Evolutionary conservation across 2,329 filamentous ascomycete species (phyloP).

Genomic region (Colletotrichum sp.): DNA sequence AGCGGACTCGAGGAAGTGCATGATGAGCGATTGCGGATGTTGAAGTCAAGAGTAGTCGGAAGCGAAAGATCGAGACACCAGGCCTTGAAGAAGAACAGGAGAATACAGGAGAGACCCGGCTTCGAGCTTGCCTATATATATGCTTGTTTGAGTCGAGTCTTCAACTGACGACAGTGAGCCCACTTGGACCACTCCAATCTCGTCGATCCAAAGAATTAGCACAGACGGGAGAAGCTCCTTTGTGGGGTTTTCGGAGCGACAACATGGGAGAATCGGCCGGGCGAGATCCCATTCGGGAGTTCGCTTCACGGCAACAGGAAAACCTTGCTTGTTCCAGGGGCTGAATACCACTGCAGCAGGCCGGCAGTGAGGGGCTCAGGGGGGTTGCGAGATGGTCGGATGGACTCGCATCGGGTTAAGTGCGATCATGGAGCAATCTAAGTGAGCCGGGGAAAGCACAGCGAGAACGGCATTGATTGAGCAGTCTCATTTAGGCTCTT

Average conservation of each 20-base stretch:
- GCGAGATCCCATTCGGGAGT: not conserved
- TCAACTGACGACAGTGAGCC: not conserved
- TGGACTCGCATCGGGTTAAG: not conserved
- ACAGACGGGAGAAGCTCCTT: not conserved
- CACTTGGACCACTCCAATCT: conserved; percentile 15
- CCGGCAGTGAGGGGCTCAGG: conserved; percentile 1
- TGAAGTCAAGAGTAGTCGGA: not conserved
- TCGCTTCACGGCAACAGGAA: not conserved
- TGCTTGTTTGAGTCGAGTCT: not conserved
- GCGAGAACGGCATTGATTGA: not conserved
- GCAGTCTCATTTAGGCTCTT: conserved; percentile 18
- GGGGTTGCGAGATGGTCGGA: not conserved
- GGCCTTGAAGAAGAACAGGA: not conserved
- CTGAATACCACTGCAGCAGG: not conserved
- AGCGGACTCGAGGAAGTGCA: conserved; percentile 28
- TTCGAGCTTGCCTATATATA: conserved; percentile 8
- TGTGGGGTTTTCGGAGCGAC: not conserved
- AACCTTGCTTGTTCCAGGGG: not conserved
- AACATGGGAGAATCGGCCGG: not conserved
- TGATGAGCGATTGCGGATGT: conserved; percentile 14
- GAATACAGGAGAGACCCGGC: not conserved
- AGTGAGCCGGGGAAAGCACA: not conserved
- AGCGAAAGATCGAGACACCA: not conserved
- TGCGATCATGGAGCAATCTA: not conserved
- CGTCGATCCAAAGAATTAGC: not conserved